These are phyloP conservation scores for Chenopodium berlandieri DNA, from an alignment of 148 eudicot species.

Conservation along the genomic window DNA sequence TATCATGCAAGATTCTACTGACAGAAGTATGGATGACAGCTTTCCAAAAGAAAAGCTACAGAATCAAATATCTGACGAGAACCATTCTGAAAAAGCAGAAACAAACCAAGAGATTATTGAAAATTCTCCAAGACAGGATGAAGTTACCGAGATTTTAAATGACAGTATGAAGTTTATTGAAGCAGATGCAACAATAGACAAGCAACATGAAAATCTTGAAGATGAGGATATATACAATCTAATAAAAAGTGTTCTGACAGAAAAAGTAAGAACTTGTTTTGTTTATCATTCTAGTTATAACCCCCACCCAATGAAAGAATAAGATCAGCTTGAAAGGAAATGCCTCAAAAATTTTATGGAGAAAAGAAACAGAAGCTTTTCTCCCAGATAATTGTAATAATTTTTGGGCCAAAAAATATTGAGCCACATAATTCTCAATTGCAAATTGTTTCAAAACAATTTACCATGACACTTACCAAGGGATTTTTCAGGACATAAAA, in stretches of 20 bases:
- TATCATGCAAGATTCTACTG: background rate
- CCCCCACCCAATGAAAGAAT: background rate
- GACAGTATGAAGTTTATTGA: background rate
- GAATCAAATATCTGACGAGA: background rate
- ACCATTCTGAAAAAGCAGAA: background rate
- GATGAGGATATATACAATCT: background rate
- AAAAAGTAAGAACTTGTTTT: background rate
- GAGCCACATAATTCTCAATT: background rate
- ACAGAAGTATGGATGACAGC: too few species aligned
- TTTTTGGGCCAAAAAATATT: background rate
- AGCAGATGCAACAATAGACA: background rate
- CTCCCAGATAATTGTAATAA: background rate
- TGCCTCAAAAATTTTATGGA: background rate
- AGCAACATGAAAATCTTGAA: constrained; percentile 11
- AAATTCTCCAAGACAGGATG: background rate
- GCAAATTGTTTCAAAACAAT: background rate
- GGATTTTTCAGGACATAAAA: background rate
- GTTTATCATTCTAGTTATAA: background rate
- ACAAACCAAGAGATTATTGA: background rate
- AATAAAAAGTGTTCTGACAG: background rate
- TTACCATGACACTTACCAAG: background rate
- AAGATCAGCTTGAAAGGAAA: background rate
- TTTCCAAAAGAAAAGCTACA: background rate
- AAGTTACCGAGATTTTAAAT: background rate
- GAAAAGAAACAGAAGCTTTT: background rate